These are phyloP conservation scores for Mycena floridula DNA, from an alignment of 768 basidiomycete genomes.

Conservation along the genomic window DNA sequence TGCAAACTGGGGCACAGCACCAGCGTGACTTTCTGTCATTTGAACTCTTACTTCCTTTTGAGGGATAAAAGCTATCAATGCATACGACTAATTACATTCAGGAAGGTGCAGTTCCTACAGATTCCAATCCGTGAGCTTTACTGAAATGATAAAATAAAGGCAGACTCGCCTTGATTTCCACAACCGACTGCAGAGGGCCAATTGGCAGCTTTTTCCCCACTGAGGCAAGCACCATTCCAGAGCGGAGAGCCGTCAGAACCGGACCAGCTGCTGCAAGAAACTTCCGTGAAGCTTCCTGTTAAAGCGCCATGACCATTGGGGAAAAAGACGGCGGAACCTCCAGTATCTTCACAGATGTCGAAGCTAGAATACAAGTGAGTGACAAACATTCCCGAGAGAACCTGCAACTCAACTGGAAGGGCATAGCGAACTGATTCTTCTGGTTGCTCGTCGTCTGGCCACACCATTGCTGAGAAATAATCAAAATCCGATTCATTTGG, in stretches of 20 bases:
- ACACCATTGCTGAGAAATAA: slow-evolving; percentile 37
- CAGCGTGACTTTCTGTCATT: too few species aligned
- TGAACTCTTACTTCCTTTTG: background rate
- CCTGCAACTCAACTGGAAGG: slow-evolving; percentile 53
- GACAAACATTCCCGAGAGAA: background rate
- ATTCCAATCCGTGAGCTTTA: background rate
- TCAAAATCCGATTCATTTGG: background rate
- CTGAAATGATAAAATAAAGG: background rate
- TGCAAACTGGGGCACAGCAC: too few species aligned
- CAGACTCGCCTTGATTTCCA: slow-evolving; percentile 42
- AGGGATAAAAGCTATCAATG: background rate
- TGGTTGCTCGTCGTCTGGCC: slow-evolving; percentile 38
- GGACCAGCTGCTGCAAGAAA: slow-evolving; percentile 51
- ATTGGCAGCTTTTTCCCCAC: slow-evolving; percentile 37
- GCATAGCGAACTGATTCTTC: slow-evolving; percentile 34
- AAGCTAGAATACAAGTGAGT: slow-evolving; percentile 30
- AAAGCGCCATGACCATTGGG: slow-evolving; percentile 49
- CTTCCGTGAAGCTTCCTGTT: slow-evolving; percentile 46
- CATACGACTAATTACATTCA: background rate
- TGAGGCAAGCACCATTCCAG: slow-evolving; percentile 46
- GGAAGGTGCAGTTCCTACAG: background rate
- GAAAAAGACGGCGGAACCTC: slow-evolving; percentile 48
- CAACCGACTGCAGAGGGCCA: slow-evolving; percentile 52
- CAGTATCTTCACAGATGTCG: slow-evolving; percentile 56
- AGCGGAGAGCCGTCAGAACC: slow-evolving; percentile 42